Evolutionary conservation across 2,329 filamentous ascomycete genomes (phyloP).

Genomic region (Thielaviopsis cerberus): DNA sequence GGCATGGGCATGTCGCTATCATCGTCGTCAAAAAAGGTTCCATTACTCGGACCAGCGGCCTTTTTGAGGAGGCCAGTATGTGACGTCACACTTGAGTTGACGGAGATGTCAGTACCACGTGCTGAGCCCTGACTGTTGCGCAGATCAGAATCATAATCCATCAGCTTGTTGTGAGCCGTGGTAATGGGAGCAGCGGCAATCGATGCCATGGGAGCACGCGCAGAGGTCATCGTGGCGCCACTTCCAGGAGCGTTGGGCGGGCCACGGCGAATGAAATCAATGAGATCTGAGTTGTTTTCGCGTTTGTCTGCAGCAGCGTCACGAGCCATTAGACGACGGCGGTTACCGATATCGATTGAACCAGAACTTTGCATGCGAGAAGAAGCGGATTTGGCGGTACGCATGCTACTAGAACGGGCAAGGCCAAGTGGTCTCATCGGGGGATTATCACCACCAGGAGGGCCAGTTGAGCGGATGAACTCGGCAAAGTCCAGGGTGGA

Average conservation of each 20-base stretch:
- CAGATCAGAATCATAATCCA: conserved; percentile 21
- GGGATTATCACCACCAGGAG: conserved; percentile 28
- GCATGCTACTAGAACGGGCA: conserved; percentile 21
- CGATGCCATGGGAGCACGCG: conserved; percentile 52
- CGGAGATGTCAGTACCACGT: conserved; percentile 35
- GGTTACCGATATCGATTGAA: conserved; percentile 19
- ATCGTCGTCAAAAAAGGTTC: conserved; percentile 28
- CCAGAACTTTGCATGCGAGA: conserved; percentile 13
- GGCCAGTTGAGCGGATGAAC: conserved; percentile 73
- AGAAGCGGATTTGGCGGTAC: conserved; percentile 21
- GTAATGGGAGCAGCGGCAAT: background rate
- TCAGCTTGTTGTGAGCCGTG: conserved; percentile 4
- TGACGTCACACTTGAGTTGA: conserved; percentile 54
- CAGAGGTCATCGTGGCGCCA: conserved; percentile 68
- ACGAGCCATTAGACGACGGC: conserved; percentile 48
- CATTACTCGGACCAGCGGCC: conserved; percentile 19
- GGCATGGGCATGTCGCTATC: conserved; percentile 39
- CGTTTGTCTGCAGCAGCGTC: conserved; percentile 44
- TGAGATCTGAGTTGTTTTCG: conserved; percentile 65
- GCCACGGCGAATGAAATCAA: conserved; percentile 85
- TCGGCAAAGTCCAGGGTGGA: conserved; percentile 70
- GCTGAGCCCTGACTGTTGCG: conserved; percentile 39
- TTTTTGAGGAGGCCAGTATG: conserved; percentile 46
- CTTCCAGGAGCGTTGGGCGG: conserved; percentile 41
- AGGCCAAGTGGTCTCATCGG: conserved; percentile 15